Evolutionary conservation across 1,139 yeast genomes (phyloP).

Genomic region (Diutina pseudorugosa): DNA sequence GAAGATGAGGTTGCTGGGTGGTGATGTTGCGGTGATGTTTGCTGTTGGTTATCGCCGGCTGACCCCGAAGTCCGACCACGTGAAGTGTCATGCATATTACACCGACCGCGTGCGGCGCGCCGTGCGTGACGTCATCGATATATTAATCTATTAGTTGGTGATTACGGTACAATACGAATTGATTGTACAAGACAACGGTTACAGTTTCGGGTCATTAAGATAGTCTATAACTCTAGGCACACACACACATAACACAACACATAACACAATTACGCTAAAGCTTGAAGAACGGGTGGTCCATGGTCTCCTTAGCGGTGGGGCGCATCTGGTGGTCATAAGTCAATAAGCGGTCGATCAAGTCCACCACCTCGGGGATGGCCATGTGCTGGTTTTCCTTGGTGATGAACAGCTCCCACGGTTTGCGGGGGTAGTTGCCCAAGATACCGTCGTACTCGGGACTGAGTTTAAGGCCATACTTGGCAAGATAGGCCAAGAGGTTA

Average conservation of each 20-base stretch:
- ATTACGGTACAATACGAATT: too few relatives aligned
- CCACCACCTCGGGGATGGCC: conserved; percentile 50
- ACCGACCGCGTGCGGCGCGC: too few relatives aligned
- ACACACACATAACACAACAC: neutral
- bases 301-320: conserved; percentile 65
- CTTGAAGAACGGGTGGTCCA: conserved; percentile 38
- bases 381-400: conserved; percentile 39
- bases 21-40: too few relatives aligned
- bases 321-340: conserved; percentile 66
- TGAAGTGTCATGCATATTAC: too few relatives aligned
- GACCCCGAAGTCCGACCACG: too few relatives aligned
- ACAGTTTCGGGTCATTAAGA: too few relatives aligned
- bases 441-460: conserved; percentile 45
- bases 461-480: conserved; percentile 49
- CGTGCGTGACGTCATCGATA: too few relatives aligned
- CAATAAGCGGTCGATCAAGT: conserved; percentile 52
- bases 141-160: too few relatives aligned
- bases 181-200: too few relatives aligned
- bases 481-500: conserved; percentile 44
- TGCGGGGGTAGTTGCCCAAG: conserved; percentile 52
- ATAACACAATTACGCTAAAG: neutral
- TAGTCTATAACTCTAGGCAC: neutral
- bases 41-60: too few relatives aligned
- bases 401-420: conserved; percentile 56
- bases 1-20: neutral